These are phyloP conservation scores for Nakataea oryzae DNA, from an alignment of 2,329 filamentous ascomycete genomes.

Conservation along the genomic window DNA sequence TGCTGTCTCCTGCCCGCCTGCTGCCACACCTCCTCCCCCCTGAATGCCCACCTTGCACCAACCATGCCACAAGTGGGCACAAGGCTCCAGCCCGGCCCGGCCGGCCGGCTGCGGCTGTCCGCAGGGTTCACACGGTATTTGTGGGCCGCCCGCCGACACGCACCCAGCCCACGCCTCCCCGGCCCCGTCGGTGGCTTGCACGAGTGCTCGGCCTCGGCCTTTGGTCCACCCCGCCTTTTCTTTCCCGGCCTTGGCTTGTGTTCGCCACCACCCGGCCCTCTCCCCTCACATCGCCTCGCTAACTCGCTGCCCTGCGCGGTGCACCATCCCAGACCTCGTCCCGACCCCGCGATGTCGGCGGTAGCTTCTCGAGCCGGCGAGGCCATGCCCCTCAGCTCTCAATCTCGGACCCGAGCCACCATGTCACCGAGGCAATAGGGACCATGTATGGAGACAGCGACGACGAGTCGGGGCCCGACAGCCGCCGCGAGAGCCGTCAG, in stretches of 20 bases:
- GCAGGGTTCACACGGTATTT: background rate
- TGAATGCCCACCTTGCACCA: background rate
- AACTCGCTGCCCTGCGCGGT: background rate
- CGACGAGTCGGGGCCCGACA: constrained; percentile 41
- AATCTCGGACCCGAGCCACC: constrained; percentile 82
- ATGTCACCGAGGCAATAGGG: constrained; percentile 89
- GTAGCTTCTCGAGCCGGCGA: constrained; percentile 47
- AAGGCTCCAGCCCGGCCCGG: background rate
- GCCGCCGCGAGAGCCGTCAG: constrained; percentile 31
- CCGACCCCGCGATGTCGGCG: constrained; percentile 44
- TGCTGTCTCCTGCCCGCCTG: background rate
- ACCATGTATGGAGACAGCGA: constrained; percentile 77
- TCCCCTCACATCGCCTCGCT: background rate
- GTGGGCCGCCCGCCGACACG: background rate
- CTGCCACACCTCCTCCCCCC: background rate
- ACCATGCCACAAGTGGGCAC: background rate
- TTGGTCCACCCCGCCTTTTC: background rate
- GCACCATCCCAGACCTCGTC: constrained; percentile 40
- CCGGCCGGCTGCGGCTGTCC: background rate
- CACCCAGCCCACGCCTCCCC: background rate
- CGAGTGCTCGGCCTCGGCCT: background rate
- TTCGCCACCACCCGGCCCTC: too few relatives aligned
- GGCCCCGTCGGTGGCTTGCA: background rate
- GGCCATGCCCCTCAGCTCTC: constrained; percentile 48
- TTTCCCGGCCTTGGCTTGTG: background rate